A percentile compares a stretch with the other conserved stretches of the same genome.
These are phyloP conservation scores for Acacia confusa DNA, from an alignment of 306 rosid species.

Conservation along the genomic window DNA sequence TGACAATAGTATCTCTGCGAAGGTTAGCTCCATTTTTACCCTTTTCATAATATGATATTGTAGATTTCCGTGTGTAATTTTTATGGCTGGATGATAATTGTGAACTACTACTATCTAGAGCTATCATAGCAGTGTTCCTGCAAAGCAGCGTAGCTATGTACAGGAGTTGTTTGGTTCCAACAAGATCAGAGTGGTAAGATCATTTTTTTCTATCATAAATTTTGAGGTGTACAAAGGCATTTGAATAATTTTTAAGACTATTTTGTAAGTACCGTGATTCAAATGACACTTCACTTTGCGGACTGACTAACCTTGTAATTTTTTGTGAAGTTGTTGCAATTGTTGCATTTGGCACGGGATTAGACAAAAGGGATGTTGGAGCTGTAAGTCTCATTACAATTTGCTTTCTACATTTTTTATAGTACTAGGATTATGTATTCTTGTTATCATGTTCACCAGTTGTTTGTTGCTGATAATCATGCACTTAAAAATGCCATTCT, in stretches of 20 bases:
- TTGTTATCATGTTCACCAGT: conserved; percentile 21
- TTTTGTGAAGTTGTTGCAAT: conserved; percentile 83
- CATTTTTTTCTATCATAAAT: too few species aligned
- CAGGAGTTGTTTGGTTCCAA: conserved; percentile 82
- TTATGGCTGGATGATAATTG: conserved; percentile 17
- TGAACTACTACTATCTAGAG: conserved; percentile 58
- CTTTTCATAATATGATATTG: conserved; percentile 2
- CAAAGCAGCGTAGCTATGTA: conserved; percentile 75
- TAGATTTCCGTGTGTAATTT: conserved; percentile 23
- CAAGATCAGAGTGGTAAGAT: too few species aligned
- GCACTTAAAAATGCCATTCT: conserved; percentile 11
- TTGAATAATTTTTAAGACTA: conserved; percentile 4
- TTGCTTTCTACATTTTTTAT: conserved; percentile 34
- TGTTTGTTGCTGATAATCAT: too few species aligned
- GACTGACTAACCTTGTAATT: conserved; percentile 30
- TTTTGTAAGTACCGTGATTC: conserved; percentile 22
- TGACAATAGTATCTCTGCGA: too few species aligned
- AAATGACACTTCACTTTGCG: conserved; percentile 19
- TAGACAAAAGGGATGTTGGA: conserved; percentile 90
- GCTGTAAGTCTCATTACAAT: conserved; percentile 67
- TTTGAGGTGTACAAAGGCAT: too few species aligned
- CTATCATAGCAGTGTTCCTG: conserved; percentile 80
- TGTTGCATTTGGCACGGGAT: conserved; percentile 99
- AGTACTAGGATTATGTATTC: conserved; percentile 25
- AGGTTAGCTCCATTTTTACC: too few species aligned